These are phyloP conservation scores for Penicillium mononematosum DNA, from an alignment of 495 filamentous ascomycete genomes.

Conservation along the genomic window DNA sequence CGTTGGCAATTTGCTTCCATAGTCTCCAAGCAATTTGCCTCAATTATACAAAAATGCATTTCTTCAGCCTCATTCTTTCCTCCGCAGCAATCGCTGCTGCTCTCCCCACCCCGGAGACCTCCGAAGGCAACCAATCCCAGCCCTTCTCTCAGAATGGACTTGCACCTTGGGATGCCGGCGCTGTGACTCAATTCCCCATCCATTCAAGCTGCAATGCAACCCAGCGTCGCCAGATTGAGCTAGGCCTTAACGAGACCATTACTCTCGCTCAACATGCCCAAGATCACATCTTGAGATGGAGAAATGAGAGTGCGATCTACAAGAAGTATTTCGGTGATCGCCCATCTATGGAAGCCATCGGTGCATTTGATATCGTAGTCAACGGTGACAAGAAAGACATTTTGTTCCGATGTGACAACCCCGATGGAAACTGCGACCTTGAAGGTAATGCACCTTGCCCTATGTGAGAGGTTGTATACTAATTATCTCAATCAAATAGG, in stretches of 20 bases:
- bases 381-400: conserved; percentile 46
- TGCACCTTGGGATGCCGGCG: conserved; percentile 25
- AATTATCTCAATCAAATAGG: conserved; percentile 27
- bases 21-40: not conserved
- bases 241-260: conserved; percentile 49
- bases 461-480: not conserved
- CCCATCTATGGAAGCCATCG: conserved; percentile 49
- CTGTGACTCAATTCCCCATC: conserved; percentile 42
- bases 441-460: conserved; percentile 30
- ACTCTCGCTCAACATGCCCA: conserved; percentile 49
- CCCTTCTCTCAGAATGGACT: conserved; percentile 11
- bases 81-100: conserved; percentile 11
- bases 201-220: conserved; percentile 57
- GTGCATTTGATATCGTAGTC: conserved; percentile 52
- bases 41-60: conserved; percentile 2
- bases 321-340: conserved; percentile 57
- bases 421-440: conserved; percentile 54
- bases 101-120: conserved; percentile 6
- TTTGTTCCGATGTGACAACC: conserved; percentile 58
- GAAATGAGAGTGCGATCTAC: conserved; percentile 51
- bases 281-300: conserved; percentile 47
- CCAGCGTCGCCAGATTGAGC: conserved; percentile 45
- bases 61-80: conserved; percentile 1
- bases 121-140: conserved; percentile 3
- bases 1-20: not conserved